These are phyloP conservation scores for Platanthera zijinensis DNA, from an alignment of 106 monocot genomes.

Conservation along the genomic window DNA sequence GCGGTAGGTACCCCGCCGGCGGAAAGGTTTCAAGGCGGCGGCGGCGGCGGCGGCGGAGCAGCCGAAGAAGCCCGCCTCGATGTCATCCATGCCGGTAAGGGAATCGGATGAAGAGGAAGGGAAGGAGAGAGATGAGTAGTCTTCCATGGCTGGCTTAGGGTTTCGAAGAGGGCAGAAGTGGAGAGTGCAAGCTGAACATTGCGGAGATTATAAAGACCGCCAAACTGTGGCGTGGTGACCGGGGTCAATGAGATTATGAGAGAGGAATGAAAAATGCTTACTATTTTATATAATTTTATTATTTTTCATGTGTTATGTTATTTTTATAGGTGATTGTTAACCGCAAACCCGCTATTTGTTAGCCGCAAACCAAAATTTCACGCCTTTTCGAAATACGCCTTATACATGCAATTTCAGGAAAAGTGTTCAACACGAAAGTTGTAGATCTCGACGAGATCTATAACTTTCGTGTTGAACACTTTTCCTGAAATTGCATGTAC, in stretches of 20 bases:
- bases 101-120: neutral
- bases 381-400: too few species aligned
- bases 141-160: neutral
- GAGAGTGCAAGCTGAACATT: neutral
- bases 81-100: neutral
- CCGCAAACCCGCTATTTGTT: too few species aligned
- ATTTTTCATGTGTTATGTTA: too few species aligned
- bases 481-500: too few species aligned
- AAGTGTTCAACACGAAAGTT: too few species aligned
- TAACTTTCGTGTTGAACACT: too few species aligned
- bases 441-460: too few species aligned
- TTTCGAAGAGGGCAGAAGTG: neutral
- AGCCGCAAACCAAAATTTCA: too few species aligned
- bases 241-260: neutral
- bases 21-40: neutral
- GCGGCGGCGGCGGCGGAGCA: neutral
- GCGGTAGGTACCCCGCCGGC: neutral
- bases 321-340: too few species aligned
- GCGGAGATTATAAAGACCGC: conserved; percentile 1
- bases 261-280: neutral
- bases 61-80: neutral
- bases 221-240: neutral
- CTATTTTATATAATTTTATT: too few species aligned
- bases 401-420: too few species aligned
- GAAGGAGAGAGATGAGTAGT: neutral